Conservation (phyloP, 352 stramenopile genomes). For the Globisporangium parvum region DNA sequence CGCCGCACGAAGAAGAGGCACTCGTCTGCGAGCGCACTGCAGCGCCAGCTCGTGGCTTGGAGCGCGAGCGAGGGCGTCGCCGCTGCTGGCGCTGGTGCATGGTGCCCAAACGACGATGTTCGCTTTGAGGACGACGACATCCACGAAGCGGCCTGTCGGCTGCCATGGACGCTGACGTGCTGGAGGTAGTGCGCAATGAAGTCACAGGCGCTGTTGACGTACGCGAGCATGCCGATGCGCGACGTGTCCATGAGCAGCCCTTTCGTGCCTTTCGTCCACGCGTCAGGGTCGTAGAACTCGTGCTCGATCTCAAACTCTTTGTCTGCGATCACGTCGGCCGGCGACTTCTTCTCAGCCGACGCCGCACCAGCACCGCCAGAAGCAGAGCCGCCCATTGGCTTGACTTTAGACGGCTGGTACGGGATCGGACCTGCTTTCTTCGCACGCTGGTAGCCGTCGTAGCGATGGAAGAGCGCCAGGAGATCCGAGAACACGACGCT, state of each 20-base stretch:
- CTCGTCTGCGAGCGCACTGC: slow-evolving; percentile 66
- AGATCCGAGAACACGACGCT: slow-evolving; percentile 57
- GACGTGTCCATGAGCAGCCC: slow-evolving; percentile 70
- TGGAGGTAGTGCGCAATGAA: slow-evolving; percentile 59
- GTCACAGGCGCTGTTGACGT: slow-evolving; percentile 71
- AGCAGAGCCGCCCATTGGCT: not conserved
- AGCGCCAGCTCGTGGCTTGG: slow-evolving; percentile 59
- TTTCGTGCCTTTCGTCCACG: slow-evolving; percentile 39
- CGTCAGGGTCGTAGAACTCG: slow-evolving; percentile 49
- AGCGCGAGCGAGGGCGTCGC: slow-evolving; percentile 23
- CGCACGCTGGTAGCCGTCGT: slow-evolving; percentile 54
- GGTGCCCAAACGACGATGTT: slow-evolving; percentile 8
- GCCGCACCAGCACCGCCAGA: slow-evolving; percentile 4
- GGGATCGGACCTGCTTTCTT: slow-evolving; percentile 51
- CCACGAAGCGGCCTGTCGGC: not conserved
- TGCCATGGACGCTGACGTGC: slow-evolving; percentile 5
- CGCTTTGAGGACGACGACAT: slow-evolving; percentile 2
- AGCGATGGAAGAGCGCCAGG: slow-evolving; percentile 52
- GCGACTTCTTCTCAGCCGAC: slow-evolving; percentile 10
- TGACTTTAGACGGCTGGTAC: slow-evolving; percentile 44
- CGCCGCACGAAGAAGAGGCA: slow-evolving; percentile 75
- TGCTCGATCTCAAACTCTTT: slow-evolving; percentile 62
- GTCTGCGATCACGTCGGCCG: slow-evolving; percentile 36
- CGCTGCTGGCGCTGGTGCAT: not conserved
- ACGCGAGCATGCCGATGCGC: slow-evolving; percentile 68